Conservation (phyloP, 345 rosid species). For the Nasturtium officinale region DNA sequence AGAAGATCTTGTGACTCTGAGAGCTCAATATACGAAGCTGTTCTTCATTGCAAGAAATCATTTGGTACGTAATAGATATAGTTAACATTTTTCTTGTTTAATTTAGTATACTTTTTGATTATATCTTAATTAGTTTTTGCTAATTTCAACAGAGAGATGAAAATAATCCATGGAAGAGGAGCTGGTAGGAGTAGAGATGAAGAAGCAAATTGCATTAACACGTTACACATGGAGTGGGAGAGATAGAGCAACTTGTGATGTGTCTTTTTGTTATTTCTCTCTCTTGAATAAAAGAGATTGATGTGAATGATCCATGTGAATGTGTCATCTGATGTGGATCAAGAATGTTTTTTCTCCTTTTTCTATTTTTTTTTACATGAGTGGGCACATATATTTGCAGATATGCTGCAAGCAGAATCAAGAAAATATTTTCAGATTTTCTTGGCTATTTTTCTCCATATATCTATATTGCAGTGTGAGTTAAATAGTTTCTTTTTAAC, state of each 20-base stretch:
- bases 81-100: neutral
- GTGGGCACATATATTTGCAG: slow-evolving; percentile 39
- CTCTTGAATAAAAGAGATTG: slow-evolving; percentile 41
- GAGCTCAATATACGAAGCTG: slow-evolving; percentile 90
- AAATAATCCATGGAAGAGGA: slow-evolving; percentile 30
- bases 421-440: slow-evolving; percentile 40
- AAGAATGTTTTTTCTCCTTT: slow-evolving; percentile 21
- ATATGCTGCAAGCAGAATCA: slow-evolving; percentile 39
- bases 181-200: slow-evolving; percentile 35
- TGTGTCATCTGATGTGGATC: slow-evolving; percentile 45
- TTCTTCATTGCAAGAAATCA: slow-evolving; percentile 95
- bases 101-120: neutral
- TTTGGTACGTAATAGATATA: slow-evolving; percentile 47
- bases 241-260: slow-evolving; percentile 41
- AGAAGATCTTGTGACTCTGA: slow-evolving; percentile 83
- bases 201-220: slow-evolving; percentile 34
- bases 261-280: slow-evolving; percentile 45
- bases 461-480: slow-evolving; percentile 9
- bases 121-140: neutral
- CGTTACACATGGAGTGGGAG: slow-evolving; percentile 41
- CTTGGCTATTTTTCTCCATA: slow-evolving; percentile 35
- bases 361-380: slow-evolving; percentile 31
- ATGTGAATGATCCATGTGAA: slow-evolving; percentile 45
- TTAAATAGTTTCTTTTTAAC: slow-evolving; percentile 26
- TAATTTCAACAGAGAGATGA: slow-evolving; percentile 32